A percentile compares a stretch with the other conserved stretches of the same genome.
Evolutionary conservation across 1,284 basidiomycete genomes (phyloP).

Genomic region (Phylloboletellus chloephorus): DNA sequence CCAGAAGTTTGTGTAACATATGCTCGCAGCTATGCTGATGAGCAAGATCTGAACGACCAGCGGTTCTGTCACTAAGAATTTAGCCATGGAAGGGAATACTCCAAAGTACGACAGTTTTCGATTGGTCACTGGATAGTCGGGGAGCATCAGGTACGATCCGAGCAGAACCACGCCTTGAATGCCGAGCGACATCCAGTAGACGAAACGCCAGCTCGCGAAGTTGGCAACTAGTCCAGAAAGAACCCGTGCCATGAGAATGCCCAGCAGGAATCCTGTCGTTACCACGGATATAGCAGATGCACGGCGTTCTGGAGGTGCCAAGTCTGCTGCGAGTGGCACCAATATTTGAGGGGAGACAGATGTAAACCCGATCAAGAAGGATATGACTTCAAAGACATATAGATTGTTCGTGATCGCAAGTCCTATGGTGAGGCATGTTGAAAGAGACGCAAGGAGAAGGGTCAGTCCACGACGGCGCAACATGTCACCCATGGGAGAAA

Average conservation of each 20-base stretch:
- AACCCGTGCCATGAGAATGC: slow-evolving; percentile 60
- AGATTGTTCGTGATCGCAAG: slow-evolving; percentile 47
- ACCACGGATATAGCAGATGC: slow-evolving; percentile 61
- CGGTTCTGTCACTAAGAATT: slow-evolving; percentile 59
- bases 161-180: slow-evolving; percentile 46
- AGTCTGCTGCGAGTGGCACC: slow-evolving; percentile 56
- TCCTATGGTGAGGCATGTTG: slow-evolving; percentile 47
- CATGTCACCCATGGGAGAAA: slow-evolving; percentile 60
- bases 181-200: slow-evolving; percentile 59
- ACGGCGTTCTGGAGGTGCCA: slow-evolving; percentile 56
- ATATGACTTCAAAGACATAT: slow-evolving; percentile 47
- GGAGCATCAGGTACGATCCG: slow-evolving; percentile 50
- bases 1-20: slow-evolving; percentile 61
- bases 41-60: slow-evolving; percentile 56
- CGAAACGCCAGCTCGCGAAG: slow-evolving; percentile 53
- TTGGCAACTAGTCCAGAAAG: slow-evolving; percentile 60
- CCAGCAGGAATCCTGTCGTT: slow-evolving; percentile 57
- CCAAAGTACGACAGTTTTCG: slow-evolving; percentile 48
- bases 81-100: slow-evolving; percentile 59
- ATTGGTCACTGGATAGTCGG: slow-evolving; percentile 65
- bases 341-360: slow-evolving; percentile 53
- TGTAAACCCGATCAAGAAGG: slow-evolving; percentile 50
- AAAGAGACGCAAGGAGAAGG: slow-evolving; percentile 41
- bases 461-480: slow-evolving; percentile 52
- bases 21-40: slow-evolving; percentile 48